These are phyloP conservation scores for Cicer arietinum DNA, from an alignment of 306 rosid genomes.

Conservation along the genomic window DNA sequence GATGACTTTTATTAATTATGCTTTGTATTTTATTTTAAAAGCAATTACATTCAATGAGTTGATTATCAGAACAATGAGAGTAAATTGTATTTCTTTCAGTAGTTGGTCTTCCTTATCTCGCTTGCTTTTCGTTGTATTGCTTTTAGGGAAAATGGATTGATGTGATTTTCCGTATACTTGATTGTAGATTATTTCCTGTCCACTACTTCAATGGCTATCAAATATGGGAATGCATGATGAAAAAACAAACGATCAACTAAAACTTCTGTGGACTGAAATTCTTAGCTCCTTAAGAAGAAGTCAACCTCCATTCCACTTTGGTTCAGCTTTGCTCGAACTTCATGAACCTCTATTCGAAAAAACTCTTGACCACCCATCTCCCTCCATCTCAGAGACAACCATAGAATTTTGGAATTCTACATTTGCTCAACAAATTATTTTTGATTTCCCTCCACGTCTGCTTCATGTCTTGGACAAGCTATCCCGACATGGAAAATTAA, in stretches of 20 bases:
- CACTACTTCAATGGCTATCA: constrained; percentile 75
- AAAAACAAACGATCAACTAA: constrained; percentile 53
- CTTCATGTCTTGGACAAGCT: constrained; percentile 72
- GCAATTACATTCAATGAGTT: constrained; percentile 1
- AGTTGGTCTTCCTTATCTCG: constrained; percentile 19
- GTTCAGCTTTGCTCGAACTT: constrained; percentile 67
- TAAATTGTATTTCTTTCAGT: constrained; percentile 29
- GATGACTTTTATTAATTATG: constrained; percentile 28
- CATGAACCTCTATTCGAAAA: constrained; percentile 70
- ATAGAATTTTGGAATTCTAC: constrained; percentile 79
- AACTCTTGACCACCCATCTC: constrained; percentile 72
- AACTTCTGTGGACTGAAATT: constrained; percentile 66
- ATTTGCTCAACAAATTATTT: constrained; percentile 62
- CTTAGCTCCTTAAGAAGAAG: constrained; percentile 59
- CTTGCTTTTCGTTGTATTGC: constrained; percentile 20
- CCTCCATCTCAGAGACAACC: constrained; percentile 72
- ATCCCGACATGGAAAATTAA: constrained; percentile 65
- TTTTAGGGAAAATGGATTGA: not conserved
- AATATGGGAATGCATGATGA: constrained; percentile 55
- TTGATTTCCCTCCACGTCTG: constrained; percentile 70
- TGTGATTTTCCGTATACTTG: constrained; percentile 12
- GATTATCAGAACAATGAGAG: constrained; percentile 24
- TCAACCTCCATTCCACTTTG: constrained; percentile 65
- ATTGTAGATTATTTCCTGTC: constrained; percentile 63
- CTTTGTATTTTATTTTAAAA: not conserved